Evolutionary conservation across 495 filamentous ascomycete genomes (phyloP).

Genomic region (Pyrenula massariospora): DNA sequence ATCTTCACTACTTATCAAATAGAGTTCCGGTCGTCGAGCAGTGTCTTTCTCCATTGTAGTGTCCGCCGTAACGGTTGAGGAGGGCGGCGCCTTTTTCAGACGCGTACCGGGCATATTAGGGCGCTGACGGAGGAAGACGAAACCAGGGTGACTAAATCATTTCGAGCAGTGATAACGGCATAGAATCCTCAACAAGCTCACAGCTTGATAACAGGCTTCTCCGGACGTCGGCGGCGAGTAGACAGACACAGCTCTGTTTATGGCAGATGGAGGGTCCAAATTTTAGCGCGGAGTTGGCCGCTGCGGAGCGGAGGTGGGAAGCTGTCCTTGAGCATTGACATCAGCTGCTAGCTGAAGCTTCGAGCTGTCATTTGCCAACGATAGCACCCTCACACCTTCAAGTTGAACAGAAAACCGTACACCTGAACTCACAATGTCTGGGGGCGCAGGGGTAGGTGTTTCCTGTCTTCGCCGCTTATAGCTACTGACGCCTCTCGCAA

Average conservation of each 20-base stretch:
- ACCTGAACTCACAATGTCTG: conserved; percentile 29
- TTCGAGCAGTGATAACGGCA: neutral
- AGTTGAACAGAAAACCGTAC: neutral
- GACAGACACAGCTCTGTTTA: neutral
- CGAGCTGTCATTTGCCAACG: neutral
- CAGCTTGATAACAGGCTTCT: neutral
- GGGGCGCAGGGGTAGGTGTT: conserved; percentile 39
- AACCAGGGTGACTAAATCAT: neutral
- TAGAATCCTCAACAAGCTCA: neutral
- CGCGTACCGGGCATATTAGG: neutral
- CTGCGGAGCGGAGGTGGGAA: neutral
- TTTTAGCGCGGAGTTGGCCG: neutral
- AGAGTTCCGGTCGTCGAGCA: conserved; percentile 41
- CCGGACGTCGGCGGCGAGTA: neutral
- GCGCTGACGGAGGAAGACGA: neutral
- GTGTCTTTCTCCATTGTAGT: neutral
- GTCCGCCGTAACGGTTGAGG: neutral
- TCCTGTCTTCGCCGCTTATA: neutral
- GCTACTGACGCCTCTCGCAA: neutral
- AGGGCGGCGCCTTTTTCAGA: neutral
- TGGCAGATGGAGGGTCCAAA: neutral
- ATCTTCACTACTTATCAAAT: conserved; percentile 82
- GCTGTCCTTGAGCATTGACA: neutral
- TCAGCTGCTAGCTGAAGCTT: neutral
- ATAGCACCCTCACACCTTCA: neutral